These are phyloP conservation scores for Suhomyces bolitotheri DNA, from an alignment of 1,139 yeast species.

Conservation along the genomic window DNA sequence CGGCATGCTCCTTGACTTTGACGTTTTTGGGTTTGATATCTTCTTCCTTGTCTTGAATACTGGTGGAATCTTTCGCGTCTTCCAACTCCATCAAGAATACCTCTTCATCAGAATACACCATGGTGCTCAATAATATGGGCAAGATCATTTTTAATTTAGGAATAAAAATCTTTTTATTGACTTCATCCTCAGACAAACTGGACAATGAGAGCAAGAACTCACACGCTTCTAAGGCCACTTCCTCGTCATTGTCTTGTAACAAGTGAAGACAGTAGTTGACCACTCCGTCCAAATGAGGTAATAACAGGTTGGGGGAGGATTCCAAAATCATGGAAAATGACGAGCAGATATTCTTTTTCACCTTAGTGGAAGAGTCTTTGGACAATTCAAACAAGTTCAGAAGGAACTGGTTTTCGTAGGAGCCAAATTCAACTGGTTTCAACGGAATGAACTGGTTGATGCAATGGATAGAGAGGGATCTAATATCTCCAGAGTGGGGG, in stretches of 20 bases:
- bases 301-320: constrained; percentile 74
- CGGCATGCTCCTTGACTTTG: constrained; percentile 63
- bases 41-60: constrained; percentile 75
- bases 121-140: constrained; percentile 74
- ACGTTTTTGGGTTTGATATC: constrained; percentile 82
- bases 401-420: constrained; percentile 67
- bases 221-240: constrained; percentile 87
- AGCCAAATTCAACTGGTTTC: constrained; percentile 63
- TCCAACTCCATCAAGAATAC: constrained; percentile 66
- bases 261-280: constrained; percentile 82
- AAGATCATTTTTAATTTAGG: constrained; percentile 63
- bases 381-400: constrained; percentile 65
- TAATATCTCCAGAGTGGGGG: constrained; percentile 47
- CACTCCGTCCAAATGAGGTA: constrained; percentile 82
- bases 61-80: constrained; percentile 70
- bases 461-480: constrained; percentile 69
- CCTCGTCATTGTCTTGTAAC: constrained; percentile 65
- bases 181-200: constrained; percentile 49
- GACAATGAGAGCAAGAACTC: constrained; percentile 83
- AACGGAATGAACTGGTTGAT: constrained; percentile 74
- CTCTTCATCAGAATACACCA: constrained; percentile 89
- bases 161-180: constrained; percentile 49
- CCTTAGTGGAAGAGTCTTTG: constrained; percentile 55
- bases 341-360: constrained; percentile 74
- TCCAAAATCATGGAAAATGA: constrained; percentile 77